phyloP scores from a whole-genome alignment of 441 rosid species.

The Syzygium malaccense region DNA sequence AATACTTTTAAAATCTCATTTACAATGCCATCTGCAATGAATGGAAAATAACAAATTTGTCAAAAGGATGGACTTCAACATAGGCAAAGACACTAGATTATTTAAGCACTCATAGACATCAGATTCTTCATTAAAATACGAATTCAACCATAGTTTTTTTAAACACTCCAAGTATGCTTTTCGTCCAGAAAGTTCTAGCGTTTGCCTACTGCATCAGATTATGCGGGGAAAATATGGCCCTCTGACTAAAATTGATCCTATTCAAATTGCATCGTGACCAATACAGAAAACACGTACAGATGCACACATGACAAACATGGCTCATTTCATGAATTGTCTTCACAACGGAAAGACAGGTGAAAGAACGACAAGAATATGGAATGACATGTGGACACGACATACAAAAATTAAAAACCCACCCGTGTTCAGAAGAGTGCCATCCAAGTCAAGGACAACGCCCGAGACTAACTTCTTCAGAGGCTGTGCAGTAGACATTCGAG shows the following conservation, averaged over 20 bases:
- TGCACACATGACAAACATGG: neutral
- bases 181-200: neutral
- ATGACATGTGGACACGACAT: neutral
- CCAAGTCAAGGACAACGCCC: constrained; percentile 76
- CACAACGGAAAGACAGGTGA: neutral
- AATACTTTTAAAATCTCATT: constrained; percentile 48
- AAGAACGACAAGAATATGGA: neutral
- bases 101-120: neutral
- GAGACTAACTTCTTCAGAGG: constrained; percentile 48
- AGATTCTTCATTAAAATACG: neutral
- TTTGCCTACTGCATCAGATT: neutral
- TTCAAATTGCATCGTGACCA: neutral
- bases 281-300: neutral
- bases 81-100: neutral
- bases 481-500: constrained; percentile 26
- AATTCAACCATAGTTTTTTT: neutral
- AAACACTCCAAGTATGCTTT: neutral
- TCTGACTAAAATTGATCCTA: neutral
- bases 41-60: neutral
- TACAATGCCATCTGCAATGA: constrained; percentile 58
- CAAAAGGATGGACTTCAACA: neutral
- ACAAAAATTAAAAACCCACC: constrained; percentile 23
- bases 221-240: neutral
- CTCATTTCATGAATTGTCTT: neutral
- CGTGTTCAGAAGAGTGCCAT: constrained; percentile 78